A percentile compares a stretch with the other conserved stretches of the same genome.
Conservation (phyloP, 257 asterid species). For the Ophiorrhiza pumila region DNA sequence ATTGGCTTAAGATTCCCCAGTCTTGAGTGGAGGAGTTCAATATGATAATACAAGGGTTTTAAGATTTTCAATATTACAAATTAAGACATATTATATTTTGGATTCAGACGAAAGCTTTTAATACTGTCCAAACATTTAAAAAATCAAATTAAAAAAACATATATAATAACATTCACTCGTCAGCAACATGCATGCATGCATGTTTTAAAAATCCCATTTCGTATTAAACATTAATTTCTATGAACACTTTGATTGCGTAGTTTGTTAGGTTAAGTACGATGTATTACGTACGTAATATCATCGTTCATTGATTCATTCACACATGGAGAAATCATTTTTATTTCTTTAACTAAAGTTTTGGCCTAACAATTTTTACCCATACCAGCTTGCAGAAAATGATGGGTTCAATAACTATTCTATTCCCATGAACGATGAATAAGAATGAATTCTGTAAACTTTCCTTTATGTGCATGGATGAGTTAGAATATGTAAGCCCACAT, state of each 20-base stretch:
- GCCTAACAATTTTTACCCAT: not conserved
- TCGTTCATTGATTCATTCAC: not conserved
- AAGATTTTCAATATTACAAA: too few relatives aligned
- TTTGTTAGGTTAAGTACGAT: constrained; percentile 1
- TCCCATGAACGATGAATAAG: too few relatives aligned
- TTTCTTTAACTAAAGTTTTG: too few relatives aligned
- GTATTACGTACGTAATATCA: constrained; percentile 1
- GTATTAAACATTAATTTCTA: not conserved
- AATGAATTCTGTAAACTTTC: not conserved
- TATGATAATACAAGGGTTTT: not conserved
- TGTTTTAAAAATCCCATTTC: not conserved
- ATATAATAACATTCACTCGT: too few relatives aligned
- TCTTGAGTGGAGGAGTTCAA: not conserved
- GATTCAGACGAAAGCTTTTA: not conserved
- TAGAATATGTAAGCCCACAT: not conserved
- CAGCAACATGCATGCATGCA: too few relatives aligned
- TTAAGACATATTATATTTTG: too few relatives aligned
- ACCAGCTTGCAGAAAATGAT: not conserved
- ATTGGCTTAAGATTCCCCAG: not conserved
- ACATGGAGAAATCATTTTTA: too few relatives aligned
- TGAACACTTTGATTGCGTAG: not conserved
- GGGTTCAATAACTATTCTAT: not conserved
- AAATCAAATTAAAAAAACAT: too few relatives aligned
- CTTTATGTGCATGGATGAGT: not conserved
- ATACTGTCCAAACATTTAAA: not conserved